Evolutionary conservation across 2,329 filamentous ascomycete species (phyloP), one percentile per base, ranked within the genome.

Genomic region (Microcera coccophila): DNA sequence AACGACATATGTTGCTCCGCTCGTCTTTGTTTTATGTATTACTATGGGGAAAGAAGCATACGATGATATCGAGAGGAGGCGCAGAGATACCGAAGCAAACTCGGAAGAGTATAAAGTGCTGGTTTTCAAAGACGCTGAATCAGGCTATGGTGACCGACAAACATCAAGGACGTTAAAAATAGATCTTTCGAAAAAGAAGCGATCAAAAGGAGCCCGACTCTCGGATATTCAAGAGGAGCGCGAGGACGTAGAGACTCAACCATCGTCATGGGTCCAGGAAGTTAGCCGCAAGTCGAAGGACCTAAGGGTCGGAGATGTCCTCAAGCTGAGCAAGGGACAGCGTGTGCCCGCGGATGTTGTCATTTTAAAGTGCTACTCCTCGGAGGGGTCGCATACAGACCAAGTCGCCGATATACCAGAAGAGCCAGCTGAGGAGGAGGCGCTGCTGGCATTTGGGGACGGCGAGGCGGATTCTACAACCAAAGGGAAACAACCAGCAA

Each of bases 1-100:
- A 48, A 87, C 87, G 21, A 97, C 93, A 2, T 98, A 98, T 59
- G 82, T 97, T 63, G 90, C 87, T 16, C 93, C 93, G 1, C 69
- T 98, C 49, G 89, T 84, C 1, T 96, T 96, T 66, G 94, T 98
- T 47, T 78, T 98, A 32, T 74, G 82, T 32, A 93, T 98, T 52
- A 96, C 93, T 0, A 77, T 98, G 59, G 90, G 90, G 15, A 98
- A 98, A 64, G 94, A 98, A 67, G 94, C 93, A 0, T 83, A 87
- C 58, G 93, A 98, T 62, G 94, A 98, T 64, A 87, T 98, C 57
- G 85, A 83, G 41, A 75, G 93, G 53, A 78, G 94, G 47, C 78
- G 86, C 52, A 80, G 94, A 60, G 93, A 98, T 64, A 86, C 85
- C 14, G 93, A 98, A 65, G 91, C 93, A 3, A 98, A 98, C 62